Evolutionary conservation across 176 grass and related monocot species (phyloP).

Genomic region (Phyllostachys edulis): DNA sequence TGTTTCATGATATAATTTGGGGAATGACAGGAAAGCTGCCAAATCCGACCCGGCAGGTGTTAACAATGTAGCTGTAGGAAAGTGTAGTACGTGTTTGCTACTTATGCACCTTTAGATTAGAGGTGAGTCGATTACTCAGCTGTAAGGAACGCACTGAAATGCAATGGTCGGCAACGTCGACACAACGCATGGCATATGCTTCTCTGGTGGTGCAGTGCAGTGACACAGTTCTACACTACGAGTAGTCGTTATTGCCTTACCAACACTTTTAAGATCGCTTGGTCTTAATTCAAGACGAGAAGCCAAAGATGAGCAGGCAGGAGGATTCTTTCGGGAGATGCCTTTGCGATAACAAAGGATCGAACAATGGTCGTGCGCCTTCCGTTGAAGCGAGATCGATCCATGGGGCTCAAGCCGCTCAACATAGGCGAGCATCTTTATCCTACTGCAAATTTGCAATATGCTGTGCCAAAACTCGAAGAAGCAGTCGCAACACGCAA

Average conservation of each 20-base stretch:
- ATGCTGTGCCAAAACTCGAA: neutral
- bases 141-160: too few relatives aligned
- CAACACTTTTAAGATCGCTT: neutral
- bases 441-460: too few relatives aligned
- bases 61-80: neutral
- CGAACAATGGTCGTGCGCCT: neutral
- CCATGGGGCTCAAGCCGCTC: neutral
- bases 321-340: neutral
- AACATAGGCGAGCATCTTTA: neutral
- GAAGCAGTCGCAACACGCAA: neutral
- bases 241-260: neutral
- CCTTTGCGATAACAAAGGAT: slow-evolving; percentile 17
- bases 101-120: neutral
- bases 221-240: too few relatives aligned
- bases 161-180: too few relatives aligned
- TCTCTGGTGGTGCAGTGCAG: too few relatives aligned
- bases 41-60: neutral
- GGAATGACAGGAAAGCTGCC: neutral
- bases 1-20: too few relatives aligned
- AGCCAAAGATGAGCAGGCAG: neutral
- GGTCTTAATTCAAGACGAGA: neutral
- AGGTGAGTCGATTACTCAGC: too few relatives aligned
- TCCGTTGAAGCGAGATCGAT: neutral
- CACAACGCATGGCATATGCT: too few relatives aligned
- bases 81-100: neutral